A percentile compares a stretch with the other conserved stretches of the same genome.
Evolutionary conservation across 208 protist genomes (phyloP).

Genomic region (Trypanosoma scelopori): DNA sequence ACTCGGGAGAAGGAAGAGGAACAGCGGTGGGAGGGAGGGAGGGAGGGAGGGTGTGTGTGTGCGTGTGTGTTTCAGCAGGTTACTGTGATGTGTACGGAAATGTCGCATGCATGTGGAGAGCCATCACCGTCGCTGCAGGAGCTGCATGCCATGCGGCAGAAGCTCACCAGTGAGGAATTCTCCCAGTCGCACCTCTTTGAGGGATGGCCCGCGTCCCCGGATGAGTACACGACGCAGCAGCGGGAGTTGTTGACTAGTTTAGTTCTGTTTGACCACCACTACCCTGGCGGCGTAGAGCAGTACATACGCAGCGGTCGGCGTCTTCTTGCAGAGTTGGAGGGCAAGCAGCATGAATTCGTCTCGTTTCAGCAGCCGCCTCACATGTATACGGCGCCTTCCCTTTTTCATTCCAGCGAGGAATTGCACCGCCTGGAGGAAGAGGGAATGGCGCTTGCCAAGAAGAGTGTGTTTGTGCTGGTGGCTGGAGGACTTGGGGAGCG

Average conservation of each 20-base stretch:
- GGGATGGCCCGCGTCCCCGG: constrained; percentile 43
- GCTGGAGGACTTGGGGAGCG: constrained; percentile 93
- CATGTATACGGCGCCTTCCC: constrained; percentile 57
- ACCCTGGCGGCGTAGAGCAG: constrained; percentile 73
- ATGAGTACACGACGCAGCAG: constrained; percentile 46
- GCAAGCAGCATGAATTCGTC: constrained; percentile 34
- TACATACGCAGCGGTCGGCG: constrained; percentile 79
- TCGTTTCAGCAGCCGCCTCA: constrained; percentile 62
- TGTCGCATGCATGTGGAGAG: not conserved
- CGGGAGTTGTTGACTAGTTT: constrained; percentile 50
- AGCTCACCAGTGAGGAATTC: constrained; percentile 39
- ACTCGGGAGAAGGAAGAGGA: not conserved
- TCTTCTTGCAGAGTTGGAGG: constrained; percentile 50
- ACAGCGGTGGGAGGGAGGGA: too few species aligned
- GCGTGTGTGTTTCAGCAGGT: too few species aligned
- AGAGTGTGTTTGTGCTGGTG: constrained; percentile 88
- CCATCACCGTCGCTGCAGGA: constrained; percentile 15
- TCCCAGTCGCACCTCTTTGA: constrained; percentile 72
- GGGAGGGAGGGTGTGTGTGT: too few species aligned
- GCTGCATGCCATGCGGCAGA: constrained; percentile 54
- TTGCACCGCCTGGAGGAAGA: constrained; percentile 49
- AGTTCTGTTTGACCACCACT: constrained; percentile 46
- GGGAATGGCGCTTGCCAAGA: constrained; percentile 39
- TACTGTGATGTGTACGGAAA: constrained; percentile 5
- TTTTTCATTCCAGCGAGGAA: constrained; percentile 36